A percentile compares a stretch with the other conserved stretches of the same genome.
phyloP scores from a whole-genome alignment of 2,329 filamentous ascomycete genomes.

The Penicillium sp. region DNA sequence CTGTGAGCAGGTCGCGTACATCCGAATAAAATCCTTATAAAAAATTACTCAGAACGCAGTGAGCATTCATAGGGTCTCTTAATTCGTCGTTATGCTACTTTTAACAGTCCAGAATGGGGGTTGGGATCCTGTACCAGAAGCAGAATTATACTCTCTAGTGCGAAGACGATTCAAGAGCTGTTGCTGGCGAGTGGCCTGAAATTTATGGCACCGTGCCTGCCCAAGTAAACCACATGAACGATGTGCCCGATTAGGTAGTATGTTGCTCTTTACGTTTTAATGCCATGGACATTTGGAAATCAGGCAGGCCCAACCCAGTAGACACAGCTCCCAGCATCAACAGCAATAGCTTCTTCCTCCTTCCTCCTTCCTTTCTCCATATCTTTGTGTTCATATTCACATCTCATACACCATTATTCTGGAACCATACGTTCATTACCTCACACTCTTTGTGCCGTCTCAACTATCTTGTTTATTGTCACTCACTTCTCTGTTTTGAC shows the following conservation, averaged over 20 bases:
- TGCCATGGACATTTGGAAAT: not conserved
- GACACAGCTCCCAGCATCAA: not conserved
- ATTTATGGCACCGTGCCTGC: not conserved
- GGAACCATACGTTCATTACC: not conserved
- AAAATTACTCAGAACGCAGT: too few relatives aligned
- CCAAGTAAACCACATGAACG: not conserved
- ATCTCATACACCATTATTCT: not conserved
- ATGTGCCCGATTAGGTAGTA: not conserved
- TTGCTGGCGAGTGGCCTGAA: not conserved
- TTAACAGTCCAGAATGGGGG: too few relatives aligned
- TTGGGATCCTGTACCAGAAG: too few relatives aligned
- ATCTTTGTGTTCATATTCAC: conserved; percentile 7
- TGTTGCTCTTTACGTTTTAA: not conserved
- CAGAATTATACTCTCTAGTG: too few relatives aligned
- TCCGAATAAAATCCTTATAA: too few relatives aligned
- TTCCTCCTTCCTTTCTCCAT: conserved; percentile 2
- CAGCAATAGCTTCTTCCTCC: not conserved
- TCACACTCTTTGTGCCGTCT: not conserved
- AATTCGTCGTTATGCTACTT: too few relatives aligned
- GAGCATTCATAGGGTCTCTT: too few relatives aligned
- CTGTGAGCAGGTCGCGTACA: too few relatives aligned
- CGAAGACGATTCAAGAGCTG: too few relatives aligned
- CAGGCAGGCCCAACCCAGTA: not conserved
- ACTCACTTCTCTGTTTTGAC: not conserved
- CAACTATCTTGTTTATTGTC: not conserved